Base-by-base conservation (phyloP, 2,329 filamentous ascomycete genomes). In the Leptographium procerum region DNA sequence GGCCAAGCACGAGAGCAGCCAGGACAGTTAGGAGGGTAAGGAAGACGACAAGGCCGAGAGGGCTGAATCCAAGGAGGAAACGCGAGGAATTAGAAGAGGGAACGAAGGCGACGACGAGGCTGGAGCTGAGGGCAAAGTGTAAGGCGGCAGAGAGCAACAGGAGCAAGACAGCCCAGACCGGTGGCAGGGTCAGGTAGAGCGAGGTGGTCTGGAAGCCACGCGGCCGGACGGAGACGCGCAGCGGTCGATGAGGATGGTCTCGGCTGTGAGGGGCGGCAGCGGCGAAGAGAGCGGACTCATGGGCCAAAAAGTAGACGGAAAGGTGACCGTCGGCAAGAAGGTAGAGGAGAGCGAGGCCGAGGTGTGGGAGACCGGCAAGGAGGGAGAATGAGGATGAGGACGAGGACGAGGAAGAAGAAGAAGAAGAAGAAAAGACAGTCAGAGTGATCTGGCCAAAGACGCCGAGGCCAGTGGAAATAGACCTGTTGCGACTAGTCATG, bases 111-210 rank as follows among this genome's bases (percentile, higher is more conserved):
- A 50, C 36, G 61, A 76, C 71, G 11, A 79, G 66, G 59, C 73
- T 70, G 61, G 77, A 73, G 63, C 73, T 75, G n/a, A 79, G 68
- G 4, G 75, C 67, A 64, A 81, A 76, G 22, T 72, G 71, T 61
- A 77, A 70, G 4, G 66, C 73, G 0, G 71, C 65, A 60, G 80
- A 78, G 47, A 76, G 65, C 9, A 68, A 65, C 56, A 77, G 67
- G 2, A 81, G 70, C 2, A 72, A 58, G 73, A 74, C 75, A 19
- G 75, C 78, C 13, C 72, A 67, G 2, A 72, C 71, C 2, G 73
- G 71, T 1, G 79, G 79, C 0, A 81, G 69, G 0, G 79, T 80
- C 16, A 81, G 70, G 65, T 74, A 78, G 0, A 80, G 69, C 9
- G 75, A 77, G 1, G 74, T 72, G 0, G 67, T 73, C 67, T 82